Percentiles rank a stretch among this genome's conserved stretches.
phyloP scores from a whole-genome alignment of 208 protist genomes.

The Crithidia thermophila region DNA sequence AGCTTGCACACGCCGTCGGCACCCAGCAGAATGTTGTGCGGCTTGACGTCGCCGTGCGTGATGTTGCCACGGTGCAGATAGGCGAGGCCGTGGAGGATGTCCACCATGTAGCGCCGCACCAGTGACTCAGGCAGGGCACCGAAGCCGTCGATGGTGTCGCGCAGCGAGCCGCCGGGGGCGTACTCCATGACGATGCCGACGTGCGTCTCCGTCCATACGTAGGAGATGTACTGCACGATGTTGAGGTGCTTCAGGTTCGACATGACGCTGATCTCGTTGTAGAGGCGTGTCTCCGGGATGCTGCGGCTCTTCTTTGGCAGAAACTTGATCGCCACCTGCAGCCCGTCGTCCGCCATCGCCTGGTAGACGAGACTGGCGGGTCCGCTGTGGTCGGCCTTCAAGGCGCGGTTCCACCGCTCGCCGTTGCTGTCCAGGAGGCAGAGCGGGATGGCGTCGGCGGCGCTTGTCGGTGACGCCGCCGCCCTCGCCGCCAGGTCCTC shows the following conservation, averaged over 20 bases:
- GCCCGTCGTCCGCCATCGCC: conserved; percentile 54
- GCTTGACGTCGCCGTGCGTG: conserved; percentile 83
- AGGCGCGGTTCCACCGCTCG: conserved; percentile 48
- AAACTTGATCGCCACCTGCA: conserved; percentile 78
- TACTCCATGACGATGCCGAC: conserved; percentile 86
- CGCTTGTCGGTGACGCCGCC: conserved; percentile 14
- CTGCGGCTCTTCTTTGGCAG: conserved; percentile 55
- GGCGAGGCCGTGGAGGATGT: conserved; percentile 64
- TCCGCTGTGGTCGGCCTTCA: conserved; percentile 48
- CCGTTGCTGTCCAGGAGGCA: conserved; percentile 52
- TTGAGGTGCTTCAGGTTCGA: conserved; percentile 64
- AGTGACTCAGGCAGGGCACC: conserved; percentile 42
- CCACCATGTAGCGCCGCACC: conserved; percentile 66
- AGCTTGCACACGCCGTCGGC: conserved; percentile 77
- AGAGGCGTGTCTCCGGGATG: conserved; percentile 40
- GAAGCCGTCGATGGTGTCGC: conserved; percentile 55
- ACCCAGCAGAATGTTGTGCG: conserved; percentile 77
- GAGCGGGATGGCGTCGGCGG: conserved; percentile 39
- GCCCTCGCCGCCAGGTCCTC: conserved; percentile 2
- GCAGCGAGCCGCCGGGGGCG: conserved; percentile 66
- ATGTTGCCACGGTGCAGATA: conserved; percentile 70
- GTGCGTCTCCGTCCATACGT: conserved; percentile 41
- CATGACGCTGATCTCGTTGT: conserved; percentile 54
- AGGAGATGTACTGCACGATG: conserved; percentile 72
- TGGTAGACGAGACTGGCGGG: conserved; percentile 65